Base-by-base conservation (phyloP, 2,329 filamentous ascomycete genomes). In the Aspergillus viridinutans region DNA sequence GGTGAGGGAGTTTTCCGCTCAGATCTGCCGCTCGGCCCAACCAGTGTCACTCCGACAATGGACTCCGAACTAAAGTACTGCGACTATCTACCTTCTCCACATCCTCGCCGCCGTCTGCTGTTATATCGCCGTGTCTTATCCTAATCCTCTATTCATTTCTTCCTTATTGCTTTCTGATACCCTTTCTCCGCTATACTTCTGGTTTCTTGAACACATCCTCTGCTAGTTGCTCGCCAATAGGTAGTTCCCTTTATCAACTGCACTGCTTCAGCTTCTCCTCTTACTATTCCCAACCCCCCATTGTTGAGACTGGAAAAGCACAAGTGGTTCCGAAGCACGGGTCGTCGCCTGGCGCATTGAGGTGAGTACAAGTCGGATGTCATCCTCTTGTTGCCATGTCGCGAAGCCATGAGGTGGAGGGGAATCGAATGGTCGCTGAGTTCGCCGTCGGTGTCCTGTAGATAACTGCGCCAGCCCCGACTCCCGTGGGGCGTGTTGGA, bases 401-500 rank as follows among this genome's bases (percentile, higher is more conserved):
- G 4, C 26, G 17, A 23, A 25, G 4, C 23, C n/a, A 29, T 26
- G 20, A 28, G 17, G 26, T 35, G 23, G 9, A 10, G 21, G 49
- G 6, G 21, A 51, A 40, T 14, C 49, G 21, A 51, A 40, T 40
- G 52, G 40, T 60, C 51, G 56, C 63, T 65, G 59, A 64, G 43
- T 57, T 53, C 45, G 57, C 63, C 64, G 58, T 55, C 45, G 50
- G 25, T 52, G 50, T 57, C 54, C 59, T 62, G 53, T 65, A 74
- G 71, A 74, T 64, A 68, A 59, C 67, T 69, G 71, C 67, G 70
- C 68, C 66, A 64, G 63, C 68, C 64, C 64, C 63, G 67, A 67
- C 65, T 71, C 75, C 72, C 71, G 81, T 81, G 79, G 76, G 78
- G 72, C 69, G 64, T 65, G 68, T 71, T 75, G 76, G 81, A 90